Conservation (phyloP, 495 filamentous ascomycete species). For the Annulohypoxylon bovei region DNA sequence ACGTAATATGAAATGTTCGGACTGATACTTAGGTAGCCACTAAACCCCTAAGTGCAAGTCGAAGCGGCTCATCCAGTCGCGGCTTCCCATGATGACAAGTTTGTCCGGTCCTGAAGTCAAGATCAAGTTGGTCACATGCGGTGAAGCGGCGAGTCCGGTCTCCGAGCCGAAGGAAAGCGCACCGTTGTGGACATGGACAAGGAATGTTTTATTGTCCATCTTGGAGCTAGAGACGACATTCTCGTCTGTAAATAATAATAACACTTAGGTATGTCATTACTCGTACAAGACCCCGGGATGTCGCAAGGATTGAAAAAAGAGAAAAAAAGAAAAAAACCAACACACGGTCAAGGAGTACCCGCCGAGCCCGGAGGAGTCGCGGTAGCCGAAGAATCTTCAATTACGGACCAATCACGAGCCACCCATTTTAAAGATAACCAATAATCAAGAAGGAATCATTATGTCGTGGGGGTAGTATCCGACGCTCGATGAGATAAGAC, state of each 20-base stretch:
- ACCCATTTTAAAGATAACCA: slow-evolving; percentile 28
- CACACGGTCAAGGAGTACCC: slow-evolving; percentile 21
- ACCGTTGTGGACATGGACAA: slow-evolving; percentile 13
- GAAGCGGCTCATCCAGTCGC: slow-evolving; percentile 53
- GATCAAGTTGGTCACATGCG: slow-evolving; percentile 44
- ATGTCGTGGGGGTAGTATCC: slow-evolving; percentile 38
- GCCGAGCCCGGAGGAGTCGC: slow-evolving; percentile 40
- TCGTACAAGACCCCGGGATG: slow-evolving; percentile 5
- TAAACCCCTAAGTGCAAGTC: slow-evolving; percentile 77
- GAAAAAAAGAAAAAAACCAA: slow-evolving; percentile 18
- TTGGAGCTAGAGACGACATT: not conserved
- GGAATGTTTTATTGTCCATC: not conserved
- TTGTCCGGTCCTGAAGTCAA: slow-evolving; percentile 27
- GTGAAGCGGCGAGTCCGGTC: slow-evolving; percentile 26
- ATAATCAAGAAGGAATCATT: not conserved
- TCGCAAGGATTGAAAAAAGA: not conserved
- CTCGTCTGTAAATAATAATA: not conserved
- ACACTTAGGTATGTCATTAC: not conserved
- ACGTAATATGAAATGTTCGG: slow-evolving; percentile 46
- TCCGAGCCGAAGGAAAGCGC: slow-evolving; percentile 48
- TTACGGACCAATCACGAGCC: slow-evolving; percentile 27
- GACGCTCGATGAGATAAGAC: slow-evolving; percentile 16
- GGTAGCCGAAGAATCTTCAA: slow-evolving; percentile 43
- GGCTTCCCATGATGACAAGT: slow-evolving; percentile 39
- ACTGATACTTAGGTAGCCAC: slow-evolving; percentile 49